Evolutionary conservation across 2,329 filamentous ascomycete species (phyloP).

Genomic region (Colletotrichum sp.): DNA sequence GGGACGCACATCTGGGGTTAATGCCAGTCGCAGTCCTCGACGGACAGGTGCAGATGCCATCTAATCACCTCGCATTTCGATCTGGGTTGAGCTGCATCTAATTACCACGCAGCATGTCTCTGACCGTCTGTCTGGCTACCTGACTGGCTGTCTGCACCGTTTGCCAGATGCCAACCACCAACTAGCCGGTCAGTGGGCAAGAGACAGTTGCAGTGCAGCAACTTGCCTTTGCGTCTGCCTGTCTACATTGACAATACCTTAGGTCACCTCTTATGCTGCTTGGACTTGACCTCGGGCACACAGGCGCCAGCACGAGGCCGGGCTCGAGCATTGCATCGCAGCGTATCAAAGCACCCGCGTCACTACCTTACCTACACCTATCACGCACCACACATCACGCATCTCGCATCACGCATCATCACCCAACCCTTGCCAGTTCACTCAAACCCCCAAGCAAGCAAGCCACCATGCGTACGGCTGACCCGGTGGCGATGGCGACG

Average conservation of each 20-base stretch:
- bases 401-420: background rate
- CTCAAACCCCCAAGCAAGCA: background rate
- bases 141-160: background rate
- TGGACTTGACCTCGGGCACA: background rate
- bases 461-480: background rate
- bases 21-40: background rate
- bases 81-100: background rate
- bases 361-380: background rate
- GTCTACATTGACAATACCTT: background rate
- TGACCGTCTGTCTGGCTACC: background rate
- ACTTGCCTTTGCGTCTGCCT: background rate
- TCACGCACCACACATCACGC: background rate
- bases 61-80: constrained; percentile 14
- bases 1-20: constrained; percentile 10
- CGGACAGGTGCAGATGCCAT: constrained; percentile 17
- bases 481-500: background rate
- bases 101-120: background rate
- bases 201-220: background rate
- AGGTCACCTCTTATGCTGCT: background rate
- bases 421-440: background rate
- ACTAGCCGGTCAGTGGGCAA: background rate
- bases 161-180: background rate
- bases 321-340: background rate
- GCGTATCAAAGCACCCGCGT: background rate
- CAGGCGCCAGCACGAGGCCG: background rate